Base-by-base conservation (phyloP, 495 filamentous ascomycete genomes). In the Mytilinidion resinicola region DNA sequence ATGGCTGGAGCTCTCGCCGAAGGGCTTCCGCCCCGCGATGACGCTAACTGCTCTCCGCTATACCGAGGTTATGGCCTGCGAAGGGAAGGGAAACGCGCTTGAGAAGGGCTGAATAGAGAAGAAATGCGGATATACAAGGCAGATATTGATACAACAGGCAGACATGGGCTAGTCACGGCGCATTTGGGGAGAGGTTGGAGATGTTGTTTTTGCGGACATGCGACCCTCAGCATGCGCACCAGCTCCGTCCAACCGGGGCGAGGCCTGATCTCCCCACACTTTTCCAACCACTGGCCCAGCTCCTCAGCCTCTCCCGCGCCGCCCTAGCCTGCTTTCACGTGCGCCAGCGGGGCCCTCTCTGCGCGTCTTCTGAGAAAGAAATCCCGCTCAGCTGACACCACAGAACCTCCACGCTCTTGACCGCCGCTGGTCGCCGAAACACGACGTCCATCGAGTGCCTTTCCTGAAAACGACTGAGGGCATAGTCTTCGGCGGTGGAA, bases 21-120 rank as follows among this genome's bases (percentile, higher is more conserved):
- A 59, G 15, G 51, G 56, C 33, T 55, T 55, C 61, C 55, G 60
- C 61, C 61, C 61, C 61, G 56, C 61, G 41, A 64, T 64, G 61
- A 64, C 61, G 61, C 61, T 64, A 60, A 43, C 50, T 9, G 19
- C 17, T 20, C 19, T 33, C 34, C n/a, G 33, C 25, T 53, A 37
- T 20, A 41, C 50, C 50, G 50, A 53, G 50, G 50, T 53, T 41
- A 49, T 19, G 21, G 15, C 4, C 25, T 34, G 15, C 4, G 11
- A 34, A 36, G 14, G 1, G 33, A 36, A 19, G 8, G 48, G 30
- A 11, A 36, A 1, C 2, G 48, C 48, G 48, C n/a, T 36, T 6
- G 25, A 51, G 30, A 36, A 51, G 48, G 30, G 33, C 9, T 8
- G 50, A 15, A 53, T 53, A 37, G 12, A 49, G n/a, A 30, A 35